These are phyloP conservation scores for Bothia castanella DNA, from an alignment of 1,284 basidiomycete genomes.

Conservation along the genomic window DNA sequence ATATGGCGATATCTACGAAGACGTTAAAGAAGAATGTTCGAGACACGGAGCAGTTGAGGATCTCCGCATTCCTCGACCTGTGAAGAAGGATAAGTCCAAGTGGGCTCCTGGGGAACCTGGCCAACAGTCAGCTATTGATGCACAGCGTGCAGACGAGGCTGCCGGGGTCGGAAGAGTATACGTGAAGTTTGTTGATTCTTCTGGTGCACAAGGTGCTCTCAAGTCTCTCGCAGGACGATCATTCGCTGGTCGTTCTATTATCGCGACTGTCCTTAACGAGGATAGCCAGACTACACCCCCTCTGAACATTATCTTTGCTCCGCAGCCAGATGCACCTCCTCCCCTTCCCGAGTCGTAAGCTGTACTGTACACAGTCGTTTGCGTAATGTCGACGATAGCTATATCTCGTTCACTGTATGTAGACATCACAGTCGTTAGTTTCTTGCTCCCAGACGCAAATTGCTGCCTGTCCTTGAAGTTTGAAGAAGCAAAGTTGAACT, in stretches of 20 bases:
- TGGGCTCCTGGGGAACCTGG: constrained; percentile 67
- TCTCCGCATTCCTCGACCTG: constrained; percentile 84
- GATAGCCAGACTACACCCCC: constrained; percentile 80
- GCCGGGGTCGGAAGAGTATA: constrained; percentile 92
- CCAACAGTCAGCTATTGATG: constrained; percentile 61
- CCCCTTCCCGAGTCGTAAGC: constrained; percentile 50
- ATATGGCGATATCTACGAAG: constrained; percentile 91
- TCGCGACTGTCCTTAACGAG: constrained; percentile 73
- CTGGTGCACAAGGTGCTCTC: constrained; percentile 67
- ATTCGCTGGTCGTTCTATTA: constrained; percentile 89
- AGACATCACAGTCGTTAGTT: constrained; percentile 10
- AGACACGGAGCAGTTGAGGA: constrained; percentile 83
- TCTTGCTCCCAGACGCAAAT: constrained; percentile 4
- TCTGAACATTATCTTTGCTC: constrained; percentile 72
- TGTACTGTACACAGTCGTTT: constrained; percentile 5
- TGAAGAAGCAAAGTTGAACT: too few relatives aligned
- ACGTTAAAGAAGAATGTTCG: constrained; percentile 89
- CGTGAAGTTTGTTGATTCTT: constrained; percentile 71
- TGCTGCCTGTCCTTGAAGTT: neutral
- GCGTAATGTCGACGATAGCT: constrained; percentile 15
- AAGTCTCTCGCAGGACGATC: constrained; percentile 86
- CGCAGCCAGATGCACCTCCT: constrained; percentile 75
- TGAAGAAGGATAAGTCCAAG: constrained; percentile 78
- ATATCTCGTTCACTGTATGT: constrained; percentile 25
- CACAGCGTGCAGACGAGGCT: constrained; percentile 73